These are phyloP conservation scores for peach (Prunus persica) DNA, from an alignment of 306 rosid genomes.

Conservation along the genomic window DNA sequence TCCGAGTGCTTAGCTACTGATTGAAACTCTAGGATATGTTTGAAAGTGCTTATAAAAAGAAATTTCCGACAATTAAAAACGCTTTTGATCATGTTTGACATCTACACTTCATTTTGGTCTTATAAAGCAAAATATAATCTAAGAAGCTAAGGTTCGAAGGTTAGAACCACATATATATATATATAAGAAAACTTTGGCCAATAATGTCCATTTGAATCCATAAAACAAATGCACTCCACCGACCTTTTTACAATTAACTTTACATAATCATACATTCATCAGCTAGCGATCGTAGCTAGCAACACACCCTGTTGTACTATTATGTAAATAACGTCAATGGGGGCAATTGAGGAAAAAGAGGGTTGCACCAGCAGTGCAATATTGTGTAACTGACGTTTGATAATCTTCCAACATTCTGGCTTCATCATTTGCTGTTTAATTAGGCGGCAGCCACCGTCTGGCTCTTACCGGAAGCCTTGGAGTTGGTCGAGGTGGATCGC, in stretches of 20 bases:
- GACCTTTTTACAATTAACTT: constrained; percentile 16
- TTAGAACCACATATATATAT: not conserved
- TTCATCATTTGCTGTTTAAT: not conserved
- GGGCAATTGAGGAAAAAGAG: constrained; percentile 4
- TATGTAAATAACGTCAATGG: constrained; percentile 5
- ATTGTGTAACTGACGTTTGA: not conserved
- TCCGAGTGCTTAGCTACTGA: too few species aligned
- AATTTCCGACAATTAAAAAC: too few species aligned
- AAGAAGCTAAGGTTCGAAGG: not conserved
- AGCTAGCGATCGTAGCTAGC: not conserved
- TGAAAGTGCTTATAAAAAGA: too few species aligned
- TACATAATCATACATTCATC: not conserved
- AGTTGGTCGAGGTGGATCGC: constrained; percentile 17
- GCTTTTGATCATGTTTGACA: too few species aligned
- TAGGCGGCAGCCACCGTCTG: constrained; percentile 43
- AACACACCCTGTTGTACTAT: not conserved
- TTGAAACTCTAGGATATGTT: too few species aligned
- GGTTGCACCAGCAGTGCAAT: not conserved
- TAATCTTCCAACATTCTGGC: not conserved
- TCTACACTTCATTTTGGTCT: not conserved
- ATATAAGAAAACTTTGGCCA: constrained; percentile 2
- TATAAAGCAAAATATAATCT: not conserved
- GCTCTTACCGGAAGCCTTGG: constrained; percentile 30
- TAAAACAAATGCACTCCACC: constrained; percentile 3
- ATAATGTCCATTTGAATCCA: constrained; percentile 5